Evolutionary conservation across 2,329 filamentous ascomycete genomes (phyloP), one percentile per base, ranked within the genome.

Genomic region (Sporothrix inflata): DNA sequence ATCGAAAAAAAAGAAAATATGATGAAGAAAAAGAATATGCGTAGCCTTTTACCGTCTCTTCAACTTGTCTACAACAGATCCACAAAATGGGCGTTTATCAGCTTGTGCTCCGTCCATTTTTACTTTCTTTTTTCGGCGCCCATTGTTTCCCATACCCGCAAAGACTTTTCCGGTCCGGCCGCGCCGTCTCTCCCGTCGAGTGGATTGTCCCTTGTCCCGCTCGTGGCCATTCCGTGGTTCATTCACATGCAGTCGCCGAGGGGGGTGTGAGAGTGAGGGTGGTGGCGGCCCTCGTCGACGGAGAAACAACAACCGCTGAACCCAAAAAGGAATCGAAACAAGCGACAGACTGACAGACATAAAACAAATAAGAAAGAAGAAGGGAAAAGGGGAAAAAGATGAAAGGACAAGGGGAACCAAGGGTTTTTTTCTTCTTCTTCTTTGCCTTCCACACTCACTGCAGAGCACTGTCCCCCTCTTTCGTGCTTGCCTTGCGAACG

Each of bases 391-490:
- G n/a, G 8, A 16, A 11, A 21, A 3, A 16, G 21, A 8, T 24
- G 24, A 30, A 30, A 27, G 51, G 24, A 27, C 51, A 55, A 9
- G 12, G n/a, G 19, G 4, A 51, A 4, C 16, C 5, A 21, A 21
- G 51, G 51, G 21, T 27, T 55, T 27, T 55, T 12, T 1, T 55
- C 8, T 21, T 27, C 12, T 55, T 7, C 27, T 21, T 7, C n/a
- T 51, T 51, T 51, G 45, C 45, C 19, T 14, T 47, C 16, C 45
- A 19, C 45, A 16, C 21, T 27, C 49, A 6, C 34, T 42, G 34
- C 34, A 63, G 57, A 63, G 57, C 38, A 65, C 40, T 47, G 61
- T n/a, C 40, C 30, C 34, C 57, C 61, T 65, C 40, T 11, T 27
- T 45, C 60, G 21, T 27, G 30, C 55, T 2, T 61, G 55, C 34